Evolutionary conservation across 106 monocot genomes (phyloP).

Genomic region (Hemerocallis citrina): DNA sequence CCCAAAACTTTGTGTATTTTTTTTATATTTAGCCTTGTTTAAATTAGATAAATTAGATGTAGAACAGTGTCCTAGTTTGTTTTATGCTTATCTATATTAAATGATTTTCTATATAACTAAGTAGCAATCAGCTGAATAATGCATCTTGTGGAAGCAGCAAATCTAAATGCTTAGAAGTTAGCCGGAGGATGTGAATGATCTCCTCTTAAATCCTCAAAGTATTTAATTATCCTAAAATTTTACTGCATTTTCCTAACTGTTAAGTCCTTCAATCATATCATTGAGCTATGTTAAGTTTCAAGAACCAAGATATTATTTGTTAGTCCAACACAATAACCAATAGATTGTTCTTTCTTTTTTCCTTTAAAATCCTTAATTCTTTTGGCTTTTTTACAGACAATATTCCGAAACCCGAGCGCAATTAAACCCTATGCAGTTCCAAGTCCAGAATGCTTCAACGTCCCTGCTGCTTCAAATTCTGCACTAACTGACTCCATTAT

Average conservation of each 20-base stretch:
- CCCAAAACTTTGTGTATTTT: no score
- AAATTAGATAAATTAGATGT: no score
- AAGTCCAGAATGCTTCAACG: constrained; percentile 80
- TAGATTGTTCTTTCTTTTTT: neutral
- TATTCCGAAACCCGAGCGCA: constrained; percentile 75
- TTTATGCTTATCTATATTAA: no score
- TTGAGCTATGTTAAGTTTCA: neutral
- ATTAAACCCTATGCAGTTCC: constrained; percentile 64
- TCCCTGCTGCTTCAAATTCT: constrained; percentile 73
- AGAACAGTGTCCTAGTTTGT: no score
- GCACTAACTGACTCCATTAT: constrained; percentile 76
- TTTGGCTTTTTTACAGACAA: constrained; percentile 42
- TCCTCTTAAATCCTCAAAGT: neutral
- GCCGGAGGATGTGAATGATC: neutral
- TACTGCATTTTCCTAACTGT: neutral
- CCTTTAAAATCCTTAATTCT: neutral
- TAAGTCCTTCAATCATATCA: neutral
- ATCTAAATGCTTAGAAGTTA: neutral
- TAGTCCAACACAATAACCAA: neutral
- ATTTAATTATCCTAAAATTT: neutral
- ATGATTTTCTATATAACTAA: no score
- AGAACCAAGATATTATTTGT: neutral
- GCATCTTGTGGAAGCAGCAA: neutral
- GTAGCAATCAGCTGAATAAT: neutral
- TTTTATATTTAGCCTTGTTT: no score